Evolutionary conservation across 768 basidiomycete species (phyloP).

Genomic region (Collybia nuda): DNA sequence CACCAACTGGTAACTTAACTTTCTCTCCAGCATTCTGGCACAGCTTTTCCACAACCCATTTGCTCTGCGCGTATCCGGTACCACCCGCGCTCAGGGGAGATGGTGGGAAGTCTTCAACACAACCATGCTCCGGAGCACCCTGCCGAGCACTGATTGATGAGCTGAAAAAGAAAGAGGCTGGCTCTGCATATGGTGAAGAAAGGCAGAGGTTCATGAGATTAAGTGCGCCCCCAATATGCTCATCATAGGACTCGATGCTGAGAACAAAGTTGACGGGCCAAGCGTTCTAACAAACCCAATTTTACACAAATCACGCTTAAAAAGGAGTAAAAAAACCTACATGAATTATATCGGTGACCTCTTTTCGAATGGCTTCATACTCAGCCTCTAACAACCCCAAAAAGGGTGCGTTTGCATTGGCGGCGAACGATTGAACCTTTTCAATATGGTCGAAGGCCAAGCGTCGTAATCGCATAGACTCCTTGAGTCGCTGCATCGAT

Average conservation of each 20-base stretch:
- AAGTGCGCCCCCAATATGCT: conserved; percentile 46
- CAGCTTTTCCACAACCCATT: conserved; percentile 57
- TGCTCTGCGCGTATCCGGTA: conserved; percentile 38
- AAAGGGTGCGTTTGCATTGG: conserved; percentile 36
- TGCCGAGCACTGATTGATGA: conserved; percentile 43
- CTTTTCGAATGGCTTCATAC: conserved; percentile 31
- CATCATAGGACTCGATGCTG: conserved; percentile 33
- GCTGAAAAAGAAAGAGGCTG: conserved; percentile 48
- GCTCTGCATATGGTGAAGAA: conserved; percentile 26
- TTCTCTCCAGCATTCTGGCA: conserved; percentile 38
- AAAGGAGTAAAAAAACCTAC: too few species aligned
- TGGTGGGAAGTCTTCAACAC: conserved; percentile 31
- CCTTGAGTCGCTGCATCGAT: conserved; percentile 36
- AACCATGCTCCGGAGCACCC: conserved; percentile 27
- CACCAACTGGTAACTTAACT: conserved; percentile 27
- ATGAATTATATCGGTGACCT: conserved; percentile 46
- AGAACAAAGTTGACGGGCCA: conserved; percentile 61
- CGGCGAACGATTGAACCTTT: conserved; percentile 40
- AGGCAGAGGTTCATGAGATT: conserved; percentile 52
- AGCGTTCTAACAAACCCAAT: conserved; percentile 44
- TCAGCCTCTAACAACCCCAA: conserved; percentile 38
- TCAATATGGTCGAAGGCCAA: conserved; percentile 20
- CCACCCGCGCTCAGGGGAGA: conserved; percentile 30
- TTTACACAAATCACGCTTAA: too few species aligned
- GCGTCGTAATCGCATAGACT: conserved; percentile 39